A percentile compares a stretch with the other conserved stretches of the same genome.
These are phyloP conservation scores for Chytriomyces hyalinus DNA, from an alignment of 192 early-diverging fungal genomes.

Conservation along the genomic window DNA sequence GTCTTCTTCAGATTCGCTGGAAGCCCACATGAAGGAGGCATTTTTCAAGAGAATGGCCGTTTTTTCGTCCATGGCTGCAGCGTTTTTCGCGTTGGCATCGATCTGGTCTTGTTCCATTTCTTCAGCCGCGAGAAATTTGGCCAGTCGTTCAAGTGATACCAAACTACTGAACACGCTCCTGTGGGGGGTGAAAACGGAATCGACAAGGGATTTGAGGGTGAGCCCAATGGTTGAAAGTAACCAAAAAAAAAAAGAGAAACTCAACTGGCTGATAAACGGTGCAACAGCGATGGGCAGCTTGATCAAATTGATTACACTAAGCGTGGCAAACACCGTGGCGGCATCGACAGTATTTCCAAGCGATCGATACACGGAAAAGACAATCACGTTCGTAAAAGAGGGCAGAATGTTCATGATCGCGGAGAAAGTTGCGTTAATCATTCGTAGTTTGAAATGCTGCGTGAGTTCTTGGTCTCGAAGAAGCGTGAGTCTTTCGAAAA, in stretches of 20 bases:
- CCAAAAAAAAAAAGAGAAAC: constrained; percentile 2
- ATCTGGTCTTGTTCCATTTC: background rate
- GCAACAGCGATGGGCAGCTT: background rate
- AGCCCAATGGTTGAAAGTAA: constrained; percentile 35
- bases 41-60: constrained; percentile 17
- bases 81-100: background rate
- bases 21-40: constrained; percentile 36
- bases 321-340: constrained; percentile 5
- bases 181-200: background rate
- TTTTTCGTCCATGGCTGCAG: background rate
- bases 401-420: constrained; percentile 57
- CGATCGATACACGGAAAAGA: background rate
- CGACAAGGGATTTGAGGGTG: background rate
- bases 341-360: background rate
- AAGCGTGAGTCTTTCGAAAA: constrained; percentile 57
- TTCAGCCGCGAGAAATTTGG: background rate
- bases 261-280: constrained; percentile 12
- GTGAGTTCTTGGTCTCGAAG: constrained; percentile 72
- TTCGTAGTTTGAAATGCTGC: constrained; percentile 40
- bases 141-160: constrained; percentile 20
- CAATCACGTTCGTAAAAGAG: background rate
- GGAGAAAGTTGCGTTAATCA: constrained; percentile 61
- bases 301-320: background rate
- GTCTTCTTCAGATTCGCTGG: background rate
- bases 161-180: constrained; percentile 1